phyloP scores from a whole-genome alignment of 2,329 filamentous ascomycete species.

The Penicillium sp. region DNA sequence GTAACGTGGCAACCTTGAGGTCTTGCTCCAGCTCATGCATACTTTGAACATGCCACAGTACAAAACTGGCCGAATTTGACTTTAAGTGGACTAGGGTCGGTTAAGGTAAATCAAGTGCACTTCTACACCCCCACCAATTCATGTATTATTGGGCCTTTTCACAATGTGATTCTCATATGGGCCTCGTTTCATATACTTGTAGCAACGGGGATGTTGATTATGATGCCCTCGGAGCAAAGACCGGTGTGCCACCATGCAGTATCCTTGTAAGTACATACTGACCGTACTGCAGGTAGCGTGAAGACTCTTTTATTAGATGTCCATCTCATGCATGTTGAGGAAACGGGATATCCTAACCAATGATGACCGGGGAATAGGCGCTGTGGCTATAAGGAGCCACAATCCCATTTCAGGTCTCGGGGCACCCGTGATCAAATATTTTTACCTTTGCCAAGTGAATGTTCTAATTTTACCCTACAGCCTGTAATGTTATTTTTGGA shows the following conservation, averaged over 20 bases:
- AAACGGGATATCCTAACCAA: background rate
- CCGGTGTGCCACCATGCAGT: background rate
- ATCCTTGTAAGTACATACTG: background rate
- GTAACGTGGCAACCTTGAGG: background rate
- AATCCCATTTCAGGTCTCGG: background rate
- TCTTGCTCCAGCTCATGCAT: background rate
- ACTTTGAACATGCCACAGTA: too few species aligned
- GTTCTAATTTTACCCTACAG: background rate
- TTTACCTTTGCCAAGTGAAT: background rate
- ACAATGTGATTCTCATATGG: too few species aligned
- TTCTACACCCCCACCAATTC: too few species aligned
- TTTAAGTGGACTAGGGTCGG: too few species aligned
- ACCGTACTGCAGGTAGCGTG: background rate
- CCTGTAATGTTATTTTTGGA: conserved; percentile 1
- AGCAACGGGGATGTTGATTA: background rate
- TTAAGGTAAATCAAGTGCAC: too few species aligned
- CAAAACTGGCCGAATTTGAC: too few species aligned
- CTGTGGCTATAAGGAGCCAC: background rate
- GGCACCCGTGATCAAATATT: background rate
- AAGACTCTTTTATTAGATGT: conserved; percentile 3
- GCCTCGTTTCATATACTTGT: too few species aligned
- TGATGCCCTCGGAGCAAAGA: background rate
- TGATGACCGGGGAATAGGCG: background rate
- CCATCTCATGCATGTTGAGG: background rate
- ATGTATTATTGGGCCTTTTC: background rate